phyloP scores from a whole-genome alignment of 2,329 filamentous ascomycete genomes.

The Alternaria ventricosa region DNA sequence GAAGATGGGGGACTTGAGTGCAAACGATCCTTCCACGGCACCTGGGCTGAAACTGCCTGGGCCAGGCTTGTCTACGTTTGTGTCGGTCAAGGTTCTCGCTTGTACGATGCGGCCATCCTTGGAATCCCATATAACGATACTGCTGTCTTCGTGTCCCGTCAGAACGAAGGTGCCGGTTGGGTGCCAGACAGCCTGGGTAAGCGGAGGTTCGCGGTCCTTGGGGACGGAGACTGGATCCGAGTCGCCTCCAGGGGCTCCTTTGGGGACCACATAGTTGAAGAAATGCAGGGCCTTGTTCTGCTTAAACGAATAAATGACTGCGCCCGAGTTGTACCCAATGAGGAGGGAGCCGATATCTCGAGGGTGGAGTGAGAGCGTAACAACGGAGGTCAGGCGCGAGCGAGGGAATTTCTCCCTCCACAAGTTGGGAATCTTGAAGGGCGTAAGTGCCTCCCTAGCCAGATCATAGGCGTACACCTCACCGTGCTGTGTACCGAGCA shows the following conservation, averaged over 20 bases:
- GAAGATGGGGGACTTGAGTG: slow-evolving; percentile 74
- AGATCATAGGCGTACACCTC: slow-evolving; percentile 93
- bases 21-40: slow-evolving; percentile 58
- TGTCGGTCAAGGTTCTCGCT: slow-evolving; percentile 79
- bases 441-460: slow-evolving; percentile 76
- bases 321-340: slow-evolving; percentile 88
- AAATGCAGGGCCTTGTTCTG: slow-evolving; percentile 79
- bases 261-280: slow-evolving; percentile 82
- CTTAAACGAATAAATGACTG: slow-evolving; percentile 93
- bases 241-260: slow-evolving; percentile 81
- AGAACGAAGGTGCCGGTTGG: slow-evolving; percentile 89
- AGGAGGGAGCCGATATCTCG: slow-evolving; percentile 90
- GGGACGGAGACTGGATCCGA: slow-evolving; percentile 68
- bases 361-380: slow-evolving; percentile 85
- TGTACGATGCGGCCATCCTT: slow-evolving; percentile 85
- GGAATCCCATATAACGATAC: slow-evolving; percentile 91
- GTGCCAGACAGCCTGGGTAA: slow-evolving; percentile 91
- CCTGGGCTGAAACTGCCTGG: slow-evolving; percentile 51
- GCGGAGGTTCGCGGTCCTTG: slow-evolving; percentile 70
- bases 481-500: slow-evolving; percentile 81
- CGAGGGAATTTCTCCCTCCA: slow-evolving; percentile 78
- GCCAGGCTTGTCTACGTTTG: slow-evolving; percentile 73
- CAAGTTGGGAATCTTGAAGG: slow-evolving; percentile 84
- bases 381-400: slow-evolving; percentile 68
- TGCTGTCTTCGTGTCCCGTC: slow-evolving; percentile 88